Evolutionary conservation across 345 rosid genomes (phyloP), one percentile per base, ranked within the genome.

Genomic region (Salix caprea): DNA sequence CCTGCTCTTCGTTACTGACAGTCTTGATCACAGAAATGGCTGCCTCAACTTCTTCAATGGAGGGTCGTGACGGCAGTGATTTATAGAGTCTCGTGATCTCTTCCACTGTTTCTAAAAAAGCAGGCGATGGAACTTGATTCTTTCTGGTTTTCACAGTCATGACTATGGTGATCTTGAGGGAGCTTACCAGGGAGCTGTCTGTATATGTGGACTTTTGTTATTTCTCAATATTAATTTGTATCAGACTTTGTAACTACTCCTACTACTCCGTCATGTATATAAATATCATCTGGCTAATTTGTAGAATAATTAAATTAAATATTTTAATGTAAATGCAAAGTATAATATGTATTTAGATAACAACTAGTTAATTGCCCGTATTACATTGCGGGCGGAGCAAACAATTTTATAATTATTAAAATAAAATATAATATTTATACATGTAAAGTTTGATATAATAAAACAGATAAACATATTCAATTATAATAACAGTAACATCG

Each of bases 1-100:
- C 36, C 70, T 80, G 78, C 70, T 89, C 90, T 78, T 87, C 91
- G 12, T 16, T 46, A 50, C 86, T 78, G 48, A 76, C 84, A 15
- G 88, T 81, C 74, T 72, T 62, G 77, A 90, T 73, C 32, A 87
- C 88, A 52, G 89, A 81, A 70, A 72, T 69, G n/a, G 92, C 91
- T 19, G 94, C 94, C 76, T 84, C 90, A 7, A 89, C 85, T 54
- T 89, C 91, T 72, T 84, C 92, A 52, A 89, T 72, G 72, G 90
- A 74, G 56, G 92, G 92, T 70, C 94, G 77, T 9, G 86, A 78
- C 2, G 94, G 92, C 26, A 90, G 86, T 74, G 90, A 89, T 71
- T 83, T 84, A 85, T 82, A 86, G 42, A 87, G 83, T 28, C 81
- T 76, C 85, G 76, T 86, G 83, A 89, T 89, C 76, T 90, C 92